Evolutionary conservation across 192 early-diverging fungal genomes (phyloP).

Genomic region (Coemansia sp.): DNA sequence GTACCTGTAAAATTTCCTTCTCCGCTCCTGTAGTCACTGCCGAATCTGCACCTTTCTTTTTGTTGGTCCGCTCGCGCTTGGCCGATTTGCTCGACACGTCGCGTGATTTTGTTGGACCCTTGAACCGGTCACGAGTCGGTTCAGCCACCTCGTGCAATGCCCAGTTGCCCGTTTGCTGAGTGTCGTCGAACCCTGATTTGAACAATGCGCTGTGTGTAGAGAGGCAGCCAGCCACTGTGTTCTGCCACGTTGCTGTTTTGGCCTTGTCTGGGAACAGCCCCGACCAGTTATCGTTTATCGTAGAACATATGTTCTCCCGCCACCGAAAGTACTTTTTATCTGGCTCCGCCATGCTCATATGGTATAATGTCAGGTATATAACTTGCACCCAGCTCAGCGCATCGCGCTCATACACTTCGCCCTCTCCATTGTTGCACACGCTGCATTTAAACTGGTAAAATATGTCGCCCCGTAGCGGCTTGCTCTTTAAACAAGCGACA

Average conservation of each 20-base stretch:
- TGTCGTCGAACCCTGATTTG: slow-evolving; percentile 70
- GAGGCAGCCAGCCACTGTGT: slow-evolving; percentile 79
- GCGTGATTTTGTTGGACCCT: slow-evolving; percentile 15
- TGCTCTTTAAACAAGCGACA: slow-evolving; percentile 57
- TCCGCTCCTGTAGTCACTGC: slow-evolving; percentile 20
- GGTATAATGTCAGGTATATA: slow-evolving; percentile 74
- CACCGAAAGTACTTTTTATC: slow-evolving; percentile 71
- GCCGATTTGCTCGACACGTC: slow-evolving; percentile 7
- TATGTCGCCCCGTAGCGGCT: slow-evolving; percentile 66
- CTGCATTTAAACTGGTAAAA: slow-evolving; percentile 78
- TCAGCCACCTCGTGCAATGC: slow-evolving; percentile 26
- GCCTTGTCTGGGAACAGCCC: slow-evolving; percentile 66
- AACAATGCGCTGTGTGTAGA: slow-evolving; percentile 78
- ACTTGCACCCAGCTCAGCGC: slow-evolving; percentile 70
- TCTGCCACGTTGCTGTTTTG: slow-evolving; percentile 79
- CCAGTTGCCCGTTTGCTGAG: slow-evolving; percentile 67
- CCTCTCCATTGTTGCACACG: slow-evolving; percentile 61
- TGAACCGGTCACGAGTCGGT: slow-evolving; percentile 22
- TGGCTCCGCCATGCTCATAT: slow-evolving; percentile 63
- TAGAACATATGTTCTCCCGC: slow-evolving; percentile 79
- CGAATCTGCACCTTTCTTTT: slow-evolving; percentile 26
- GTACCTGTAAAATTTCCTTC: slow-evolving; percentile 44
- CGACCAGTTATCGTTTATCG: slow-evolving; percentile 76
- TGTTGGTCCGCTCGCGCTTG: slow-evolving; percentile 59
- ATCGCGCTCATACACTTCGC: slow-evolving; percentile 67